phyloP scores from a whole-genome alignment of 106 monocot genomes.

The Phalaenopsis equestris region DNA sequence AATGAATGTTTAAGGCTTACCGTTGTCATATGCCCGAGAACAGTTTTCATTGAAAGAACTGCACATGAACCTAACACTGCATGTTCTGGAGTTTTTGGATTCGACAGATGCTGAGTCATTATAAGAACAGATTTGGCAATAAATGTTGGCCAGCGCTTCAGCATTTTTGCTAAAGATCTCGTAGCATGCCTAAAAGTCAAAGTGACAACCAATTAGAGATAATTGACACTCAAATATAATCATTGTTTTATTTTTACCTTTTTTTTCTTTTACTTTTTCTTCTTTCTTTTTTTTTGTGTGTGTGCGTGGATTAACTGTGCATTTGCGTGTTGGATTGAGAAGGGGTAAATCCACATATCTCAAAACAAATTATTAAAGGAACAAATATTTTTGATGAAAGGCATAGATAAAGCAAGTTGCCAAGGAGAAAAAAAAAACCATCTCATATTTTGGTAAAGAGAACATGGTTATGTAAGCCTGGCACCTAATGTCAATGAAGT shows the following conservation, averaged over 20 bases:
- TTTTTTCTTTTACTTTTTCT: background rate
- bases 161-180: slow-evolving; percentile 55
- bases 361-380: background rate
- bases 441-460: background rate
- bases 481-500: too few relatives aligned
- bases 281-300: background rate
- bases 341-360: too few relatives aligned
- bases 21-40: slow-evolving; percentile 73
- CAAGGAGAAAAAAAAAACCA: background rate
- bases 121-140: slow-evolving; percentile 57
- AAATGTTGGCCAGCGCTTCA: slow-evolving; percentile 85
- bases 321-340: too few relatives aligned
- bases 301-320: background rate
- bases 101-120: slow-evolving; percentile 44
- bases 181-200: slow-evolving; percentile 54
- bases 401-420: background rate
- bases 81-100: slow-evolving; percentile 76
- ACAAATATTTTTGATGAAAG: background rate
- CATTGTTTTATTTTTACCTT: too few relatives aligned
- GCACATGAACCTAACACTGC: slow-evolving; percentile 75
- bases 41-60: slow-evolving; percentile 58
- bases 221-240: slow-evolving; percentile 1
- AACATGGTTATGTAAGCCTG: background rate
- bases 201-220: slow-evolving; percentile 10
- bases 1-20: slow-evolving; percentile 26